Percentiles rank a stretch among this genome's conserved stretches.
Conservation (phyloP, 768 basidiomycete species). For the Boletus tylopilopsis region DNA sequence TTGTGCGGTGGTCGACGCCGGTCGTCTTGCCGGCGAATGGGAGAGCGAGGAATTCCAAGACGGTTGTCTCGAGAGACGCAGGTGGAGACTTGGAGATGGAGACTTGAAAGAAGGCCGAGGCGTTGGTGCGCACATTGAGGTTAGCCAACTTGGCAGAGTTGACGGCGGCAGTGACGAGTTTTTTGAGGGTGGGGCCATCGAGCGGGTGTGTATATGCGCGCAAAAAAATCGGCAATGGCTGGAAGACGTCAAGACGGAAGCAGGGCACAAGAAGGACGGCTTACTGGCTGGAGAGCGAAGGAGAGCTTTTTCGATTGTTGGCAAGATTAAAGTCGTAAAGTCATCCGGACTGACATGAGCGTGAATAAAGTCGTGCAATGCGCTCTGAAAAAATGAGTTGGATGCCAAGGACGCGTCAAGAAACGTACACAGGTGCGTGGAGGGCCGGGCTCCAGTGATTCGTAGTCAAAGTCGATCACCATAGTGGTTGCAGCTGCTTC, state of each 20-base stretch:
- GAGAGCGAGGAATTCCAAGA: too few species aligned
- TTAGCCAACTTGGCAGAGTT: too few species aligned
- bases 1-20: too few species aligned
- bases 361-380: conserved; percentile 59
- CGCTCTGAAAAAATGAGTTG: conserved; percentile 34
- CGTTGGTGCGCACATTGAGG: too few species aligned
- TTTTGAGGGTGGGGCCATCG: conserved; percentile 38
- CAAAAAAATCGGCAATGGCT: conserved; percentile 63
- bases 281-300: conserved; percentile 75
- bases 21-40: too few species aligned
- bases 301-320: conserved; percentile 75
- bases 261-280: conserved; percentile 14
- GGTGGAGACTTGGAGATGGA: too few species aligned
- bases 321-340: conserved; percentile 53
- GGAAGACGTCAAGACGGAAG: conserved; percentile 1
- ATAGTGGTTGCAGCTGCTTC: too few species aligned
- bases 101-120: too few species aligned
- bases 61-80: too few species aligned
- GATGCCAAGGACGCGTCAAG: not conserved
- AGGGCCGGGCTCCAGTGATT: too few species aligned
- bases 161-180: too few species aligned
- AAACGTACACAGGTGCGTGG: conserved; percentile 53
- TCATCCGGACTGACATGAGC: conserved; percentile 49
- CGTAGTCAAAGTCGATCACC: too few species aligned
- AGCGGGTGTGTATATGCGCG: conserved; percentile 49